Evolutionary conservation across 1,284 basidiomycete species (phyloP), one percentile per base, ranked within the genome.

Genomic region (Clitocybe nebularis): DNA sequence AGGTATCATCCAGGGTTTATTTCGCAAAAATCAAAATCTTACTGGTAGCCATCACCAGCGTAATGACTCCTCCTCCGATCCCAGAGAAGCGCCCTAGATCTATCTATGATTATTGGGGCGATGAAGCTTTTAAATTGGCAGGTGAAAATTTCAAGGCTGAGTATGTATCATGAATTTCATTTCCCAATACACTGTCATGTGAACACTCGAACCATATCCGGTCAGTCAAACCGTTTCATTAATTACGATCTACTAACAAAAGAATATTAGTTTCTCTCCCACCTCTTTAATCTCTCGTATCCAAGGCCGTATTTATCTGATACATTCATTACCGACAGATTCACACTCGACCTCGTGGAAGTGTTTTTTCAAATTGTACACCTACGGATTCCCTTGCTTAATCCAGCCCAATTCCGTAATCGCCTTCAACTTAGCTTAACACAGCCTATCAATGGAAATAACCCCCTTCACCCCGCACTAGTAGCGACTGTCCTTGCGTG

Each of bases 401-500:
- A 89, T 63, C 86, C 86, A 43, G 64, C 75, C 17, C 77, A 81
- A 49, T 89, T 93, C 61, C 83, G 86, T 47, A 71, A 72, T 36
- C 76, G 80, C 13, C 68, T 89, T 42, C 77, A 77, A 46, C 54
- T 77, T 3, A 68, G 68, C 33, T 58, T 67, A 4, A 61, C 63
- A 20, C 48, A 60, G 41, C 43, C 61, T 47, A 50, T 61, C 46
- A 36, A 41, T 19, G 48, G 44, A 33, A 53, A 58, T 39, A 59
- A 69, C 25, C 69, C 77, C 2, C 57, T 85, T 3, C 77, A 89
- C 45, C 84, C 86, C 32, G 79, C 85, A 2, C 70, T 93, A 11
- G 74, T 95, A 26, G 92, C 93, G 3, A 85, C 87, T 0, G 84
- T 93, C n/a, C 71, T 96, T 36, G 90, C 92, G 0, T 94, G 89